Evolutionary conservation across 495 filamentous ascomycete species (phyloP).

Genomic region (Penicillium canariense): DNA sequence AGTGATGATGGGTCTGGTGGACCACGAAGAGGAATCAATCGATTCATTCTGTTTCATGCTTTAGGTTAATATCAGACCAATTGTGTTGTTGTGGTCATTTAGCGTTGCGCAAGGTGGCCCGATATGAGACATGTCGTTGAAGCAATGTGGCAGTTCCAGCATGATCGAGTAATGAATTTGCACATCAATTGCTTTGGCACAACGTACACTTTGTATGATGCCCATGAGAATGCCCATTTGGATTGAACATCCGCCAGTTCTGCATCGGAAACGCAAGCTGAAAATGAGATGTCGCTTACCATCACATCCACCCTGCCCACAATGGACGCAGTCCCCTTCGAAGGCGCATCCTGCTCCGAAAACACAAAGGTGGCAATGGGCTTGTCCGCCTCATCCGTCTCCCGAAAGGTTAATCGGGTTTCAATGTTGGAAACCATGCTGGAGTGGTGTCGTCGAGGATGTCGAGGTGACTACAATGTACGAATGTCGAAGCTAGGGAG

Average conservation of each 20-base stretch:
- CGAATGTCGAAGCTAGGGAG: background rate
- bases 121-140: background rate
- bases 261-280: background rate
- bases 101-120: background rate
- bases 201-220: too few relatives aligned
- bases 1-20: constrained; percentile 26
- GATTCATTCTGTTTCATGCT: constrained; percentile 6
- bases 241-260: background rate
- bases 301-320: constrained; percentile 35
- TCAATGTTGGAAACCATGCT: constrained; percentile 22
- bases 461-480: background rate
- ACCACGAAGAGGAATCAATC: constrained; percentile 27
- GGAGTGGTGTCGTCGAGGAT: background rate
- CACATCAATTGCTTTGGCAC: too few relatives aligned
- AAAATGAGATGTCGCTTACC: constrained; percentile 24
- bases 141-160: background rate
- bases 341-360: constrained; percentile 19
- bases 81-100: background rate
- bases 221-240: background rate
- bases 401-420: constrained; percentile 28
- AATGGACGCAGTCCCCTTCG: background rate
- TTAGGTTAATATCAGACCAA: background rate
- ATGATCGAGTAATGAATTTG: too few relatives aligned
- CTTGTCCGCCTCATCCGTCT: constrained; percentile 40
- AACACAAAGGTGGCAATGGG: constrained; percentile 39